Percentiles rank a stretch among this genome's conserved stretches.
These are phyloP conservation scores for Tylopilus rubrobrunneus DNA, from an alignment of 768 basidiomycete species.

Conservation along the genomic window DNA sequence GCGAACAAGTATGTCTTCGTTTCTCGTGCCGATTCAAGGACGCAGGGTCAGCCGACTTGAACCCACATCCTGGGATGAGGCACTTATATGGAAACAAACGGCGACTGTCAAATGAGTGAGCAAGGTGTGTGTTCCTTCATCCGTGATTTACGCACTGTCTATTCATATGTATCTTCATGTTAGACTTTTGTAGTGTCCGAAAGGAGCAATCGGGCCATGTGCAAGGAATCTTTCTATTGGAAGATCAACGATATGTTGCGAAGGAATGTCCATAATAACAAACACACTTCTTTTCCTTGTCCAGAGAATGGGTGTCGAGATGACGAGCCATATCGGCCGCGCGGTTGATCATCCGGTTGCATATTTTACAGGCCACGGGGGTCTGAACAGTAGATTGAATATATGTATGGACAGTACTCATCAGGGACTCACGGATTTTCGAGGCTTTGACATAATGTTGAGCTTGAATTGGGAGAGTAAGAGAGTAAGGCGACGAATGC, in stretches of 20 bases:
- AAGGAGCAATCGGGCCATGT: conserved; percentile 18
- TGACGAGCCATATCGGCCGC: conserved; percentile 28
- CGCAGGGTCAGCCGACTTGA: background rate
- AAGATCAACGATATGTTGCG: background rate
- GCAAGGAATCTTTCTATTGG: conserved; percentile 24
- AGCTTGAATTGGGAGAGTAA: background rate
- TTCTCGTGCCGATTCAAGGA: background rate
- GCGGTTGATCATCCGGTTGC: conserved; percentile 16
- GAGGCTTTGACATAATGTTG: background rate
- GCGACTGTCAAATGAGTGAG: conserved; percentile 11
- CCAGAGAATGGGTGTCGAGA: conserved; percentile 18
- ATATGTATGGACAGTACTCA: background rate
- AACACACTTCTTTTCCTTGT: conserved; percentile 26
- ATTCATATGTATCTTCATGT: conserved; percentile 25
- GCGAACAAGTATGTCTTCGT: conserved; percentile 2
- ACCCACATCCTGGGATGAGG: background rate
- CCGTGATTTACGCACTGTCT: conserved; percentile 25
- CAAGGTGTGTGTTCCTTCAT: background rate
- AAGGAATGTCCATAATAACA: too few species aligned
- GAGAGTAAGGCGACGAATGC: background rate
- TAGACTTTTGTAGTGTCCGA: conserved; percentile 26
- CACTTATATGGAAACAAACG: conserved; percentile 8
- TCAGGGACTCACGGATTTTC: conserved; percentile 4
- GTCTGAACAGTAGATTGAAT: conserved; percentile 5
- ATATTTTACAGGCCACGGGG: conserved; percentile 10